Percentiles rank a stretch among this genome's conserved stretches.
Evolutionary conservation across 352 stramenopile species (phyloP).

Genomic region (Phytophthora sp.): DNA sequence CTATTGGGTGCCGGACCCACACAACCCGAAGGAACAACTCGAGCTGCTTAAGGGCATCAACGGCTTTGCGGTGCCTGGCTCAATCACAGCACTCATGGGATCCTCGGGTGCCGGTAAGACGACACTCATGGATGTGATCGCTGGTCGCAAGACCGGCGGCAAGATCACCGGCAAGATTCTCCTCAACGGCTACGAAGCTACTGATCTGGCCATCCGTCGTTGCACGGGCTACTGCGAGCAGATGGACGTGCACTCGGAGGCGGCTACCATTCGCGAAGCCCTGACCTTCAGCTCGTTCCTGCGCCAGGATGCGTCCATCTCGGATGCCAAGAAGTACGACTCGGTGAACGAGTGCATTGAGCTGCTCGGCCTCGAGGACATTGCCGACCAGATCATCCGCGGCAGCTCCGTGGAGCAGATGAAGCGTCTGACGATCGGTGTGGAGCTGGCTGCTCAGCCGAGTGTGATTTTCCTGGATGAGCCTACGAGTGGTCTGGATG

Average conservation of each 20-base stretch:
- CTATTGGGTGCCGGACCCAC: slow-evolving; percentile 26
- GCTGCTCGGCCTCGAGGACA: slow-evolving; percentile 28
- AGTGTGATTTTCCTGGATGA: slow-evolving; percentile 28
- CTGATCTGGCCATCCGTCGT: slow-evolving; percentile 52
- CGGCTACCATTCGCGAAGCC: slow-evolving; percentile 58
- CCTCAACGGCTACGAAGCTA: too few relatives aligned
- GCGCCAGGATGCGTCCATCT: slow-evolving; percentile 33
- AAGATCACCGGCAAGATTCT: too few relatives aligned
- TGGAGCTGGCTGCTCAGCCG: slow-evolving; percentile 64
- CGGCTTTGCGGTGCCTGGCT: too few relatives aligned
- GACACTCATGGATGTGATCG: slow-evolving; percentile 90
- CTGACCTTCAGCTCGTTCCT: slow-evolving; percentile 86
- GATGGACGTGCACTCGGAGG: slow-evolving; percentile 89
- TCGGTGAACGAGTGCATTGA: slow-evolving; percentile 30
- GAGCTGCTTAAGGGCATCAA: slow-evolving; percentile 45
- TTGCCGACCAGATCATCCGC: slow-evolving; percentile 40
- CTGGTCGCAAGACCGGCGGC: slow-evolving; percentile 62
- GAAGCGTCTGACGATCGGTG: slow-evolving; percentile 52
- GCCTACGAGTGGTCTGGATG: slow-evolving; percentile 9
- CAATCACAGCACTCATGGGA: slow-evolving; percentile 56
- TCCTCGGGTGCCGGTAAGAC: slow-evolving; percentile 45
- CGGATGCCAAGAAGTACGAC: slow-evolving; percentile 30
- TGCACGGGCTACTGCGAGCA: slow-evolving; percentile 72
- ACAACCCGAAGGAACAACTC: slow-evolving; percentile 29
- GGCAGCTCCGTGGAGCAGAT: slow-evolving; percentile 28